phyloP scores from a whole-genome alignment of 148 eudicot species.

The Chenopodium formosanum region DNA sequence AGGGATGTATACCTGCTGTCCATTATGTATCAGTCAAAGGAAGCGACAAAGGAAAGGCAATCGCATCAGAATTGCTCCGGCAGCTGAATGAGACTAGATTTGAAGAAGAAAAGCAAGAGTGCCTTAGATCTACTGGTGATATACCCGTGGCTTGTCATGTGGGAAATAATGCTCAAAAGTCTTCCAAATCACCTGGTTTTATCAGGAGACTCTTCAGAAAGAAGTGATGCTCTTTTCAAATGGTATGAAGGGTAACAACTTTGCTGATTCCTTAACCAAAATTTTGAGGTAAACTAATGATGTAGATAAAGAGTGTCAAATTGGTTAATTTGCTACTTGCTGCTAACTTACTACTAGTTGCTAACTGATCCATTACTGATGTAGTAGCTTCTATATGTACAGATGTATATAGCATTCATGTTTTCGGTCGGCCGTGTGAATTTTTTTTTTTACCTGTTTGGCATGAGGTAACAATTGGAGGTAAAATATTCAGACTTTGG shows the following conservation, averaged over 20 bases:
- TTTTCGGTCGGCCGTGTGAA: slow-evolving; percentile 1
- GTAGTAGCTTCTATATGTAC: background rate
- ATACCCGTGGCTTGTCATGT: slow-evolving; percentile 4
- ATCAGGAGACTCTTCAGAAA: slow-evolving; percentile 33
- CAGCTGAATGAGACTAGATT: slow-evolving; percentile 36
- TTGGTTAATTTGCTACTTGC: background rate
- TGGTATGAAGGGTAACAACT: background rate
- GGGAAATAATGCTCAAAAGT: slow-evolving; percentile 19
- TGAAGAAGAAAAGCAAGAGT: slow-evolving; percentile 23
- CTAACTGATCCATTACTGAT: background rate
- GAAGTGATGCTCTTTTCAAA: slow-evolving; percentile 18
- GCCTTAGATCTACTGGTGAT: slow-evolving; percentile 17
- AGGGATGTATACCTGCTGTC: slow-evolving; percentile 63
- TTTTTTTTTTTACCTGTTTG: background rate
- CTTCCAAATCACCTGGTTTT: slow-evolving; percentile 31
- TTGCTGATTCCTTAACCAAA: background rate
- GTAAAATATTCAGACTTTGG: background rate
- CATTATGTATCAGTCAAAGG: slow-evolving; percentile 46
- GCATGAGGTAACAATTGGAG: background rate
- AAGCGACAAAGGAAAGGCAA: slow-evolving; percentile 52
- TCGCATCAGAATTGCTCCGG: slow-evolving; percentile 60
- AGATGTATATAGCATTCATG: slow-evolving; percentile 7
- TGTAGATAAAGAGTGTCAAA: slow-evolving; percentile 1
- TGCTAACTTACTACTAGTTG: background rate
- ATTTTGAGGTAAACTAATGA: slow-evolving; percentile 16